These are phyloP conservation scores for Leccinum uliginosum DNA, from an alignment of 768 basidiomycete species.

Conservation along the genomic window DNA sequence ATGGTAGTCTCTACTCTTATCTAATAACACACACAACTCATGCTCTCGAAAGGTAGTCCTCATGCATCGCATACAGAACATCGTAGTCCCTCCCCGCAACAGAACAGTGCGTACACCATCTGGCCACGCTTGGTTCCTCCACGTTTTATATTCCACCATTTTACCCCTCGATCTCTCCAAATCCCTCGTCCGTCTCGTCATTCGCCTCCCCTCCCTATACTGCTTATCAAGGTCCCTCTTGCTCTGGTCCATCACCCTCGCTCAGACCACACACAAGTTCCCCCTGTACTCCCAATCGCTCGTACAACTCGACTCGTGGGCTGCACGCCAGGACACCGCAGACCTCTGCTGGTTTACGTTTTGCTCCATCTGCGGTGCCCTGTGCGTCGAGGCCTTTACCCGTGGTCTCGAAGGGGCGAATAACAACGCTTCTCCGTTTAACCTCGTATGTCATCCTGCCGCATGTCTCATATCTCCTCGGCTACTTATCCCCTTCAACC, in stretches of 20 bases:
- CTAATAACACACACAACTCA: not conserved
- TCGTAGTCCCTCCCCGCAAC: constrained; percentile 62
- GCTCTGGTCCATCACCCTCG: constrained; percentile 53
- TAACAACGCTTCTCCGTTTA: constrained; percentile 60
- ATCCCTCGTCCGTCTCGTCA: constrained; percentile 50
- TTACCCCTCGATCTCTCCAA: constrained; percentile 59
- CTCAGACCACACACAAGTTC: constrained; percentile 49
- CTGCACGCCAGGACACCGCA: constrained; percentile 46
- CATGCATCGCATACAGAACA: constrained; percentile 73
- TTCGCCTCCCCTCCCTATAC: constrained; percentile 64
- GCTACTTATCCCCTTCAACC: not conserved
- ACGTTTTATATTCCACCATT: constrained; percentile 34
- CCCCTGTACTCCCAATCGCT: constrained; percentile 33
- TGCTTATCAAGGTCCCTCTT: constrained; percentile 52
- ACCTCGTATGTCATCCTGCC: constrained; percentile 49
- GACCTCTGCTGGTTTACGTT: constrained; percentile 75
- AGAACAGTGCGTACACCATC: constrained; percentile 19
- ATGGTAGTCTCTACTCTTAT: constrained; percentile 43
- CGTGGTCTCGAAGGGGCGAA: constrained; percentile 64
- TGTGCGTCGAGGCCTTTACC: constrained; percentile 62
- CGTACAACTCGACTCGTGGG: constrained; percentile 42
- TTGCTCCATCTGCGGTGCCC: constrained; percentile 58
- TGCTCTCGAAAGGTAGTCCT: constrained; percentile 50
- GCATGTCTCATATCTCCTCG: not conserved
- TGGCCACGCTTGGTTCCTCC: constrained; percentile 20